These are phyloP conservation scores for Rhodosporidiobolus sp. DNA, from an alignment of 768 basidiomycete species.

Conservation along the genomic window DNA sequence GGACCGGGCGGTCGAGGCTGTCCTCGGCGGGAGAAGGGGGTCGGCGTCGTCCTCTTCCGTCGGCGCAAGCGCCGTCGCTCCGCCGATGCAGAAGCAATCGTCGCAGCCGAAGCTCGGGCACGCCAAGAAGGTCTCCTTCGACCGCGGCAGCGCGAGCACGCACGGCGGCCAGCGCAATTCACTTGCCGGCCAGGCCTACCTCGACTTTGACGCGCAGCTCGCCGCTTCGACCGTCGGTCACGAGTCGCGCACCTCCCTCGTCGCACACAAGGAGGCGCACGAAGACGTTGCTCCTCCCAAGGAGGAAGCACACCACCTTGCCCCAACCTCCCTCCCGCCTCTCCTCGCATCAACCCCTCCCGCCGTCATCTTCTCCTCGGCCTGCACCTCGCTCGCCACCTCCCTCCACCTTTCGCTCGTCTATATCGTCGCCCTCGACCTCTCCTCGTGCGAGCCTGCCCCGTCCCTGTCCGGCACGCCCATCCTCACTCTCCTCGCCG, in stretches of 20 bases:
- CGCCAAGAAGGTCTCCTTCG: constrained; percentile 32
- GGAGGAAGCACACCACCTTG: not conserved
- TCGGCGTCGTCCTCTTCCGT: not conserved
- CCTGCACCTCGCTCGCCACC: constrained; percentile 15
- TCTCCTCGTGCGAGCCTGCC: not conserved
- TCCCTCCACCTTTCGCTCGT: constrained; percentile 22
- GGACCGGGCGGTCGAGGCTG: not conserved
- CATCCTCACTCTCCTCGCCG: constrained; percentile 19
- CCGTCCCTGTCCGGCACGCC: not conserved
- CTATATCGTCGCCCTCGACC: constrained; percentile 32
- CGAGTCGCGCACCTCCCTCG: not conserved
- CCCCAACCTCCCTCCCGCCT: not conserved
- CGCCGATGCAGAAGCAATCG: too few species aligned
- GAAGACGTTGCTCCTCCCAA: not conserved
- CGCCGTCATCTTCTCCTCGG: constrained; percentile 1
- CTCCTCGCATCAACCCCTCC: constrained; percentile 4
- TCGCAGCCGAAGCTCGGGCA: not conserved
- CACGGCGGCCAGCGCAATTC: not conserved
- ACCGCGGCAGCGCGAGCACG: not conserved
- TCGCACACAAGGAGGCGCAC: not conserved
- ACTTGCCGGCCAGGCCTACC: not conserved
- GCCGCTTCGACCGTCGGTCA: not conserved
- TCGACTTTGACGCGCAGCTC: not conserved
- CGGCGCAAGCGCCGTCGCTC: not conserved
- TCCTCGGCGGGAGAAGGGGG: not conserved